Base-by-base conservation (phyloP, 768 basidiomycete genomes). In the Pleurotus platypus region DNA sequence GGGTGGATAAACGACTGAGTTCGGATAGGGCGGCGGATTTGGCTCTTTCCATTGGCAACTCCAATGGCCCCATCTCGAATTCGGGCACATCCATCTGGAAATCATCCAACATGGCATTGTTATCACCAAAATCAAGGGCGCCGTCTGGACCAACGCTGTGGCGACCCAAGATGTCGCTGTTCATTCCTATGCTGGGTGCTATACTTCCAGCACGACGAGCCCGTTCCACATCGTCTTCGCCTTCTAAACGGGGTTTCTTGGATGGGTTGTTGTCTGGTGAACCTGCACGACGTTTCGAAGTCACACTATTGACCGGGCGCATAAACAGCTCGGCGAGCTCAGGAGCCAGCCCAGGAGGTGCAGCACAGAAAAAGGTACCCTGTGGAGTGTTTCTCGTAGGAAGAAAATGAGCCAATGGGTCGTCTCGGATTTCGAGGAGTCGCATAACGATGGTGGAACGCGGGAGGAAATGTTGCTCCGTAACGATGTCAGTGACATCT, bases 301-400 rank as follows among this genome's bases (percentile, higher is more conserved):
- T 63, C 4, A 69, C 46, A 4, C 70, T 70, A n/a, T 72, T 72
- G 3, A 87, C 61, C 8, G 93, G 92, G 42, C 90, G 89, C 75
- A 89, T 79, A 73, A 97, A 99, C 55, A 99, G 73, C 54, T 89
- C 83, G 1, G 83, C 80, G 18, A 99, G 76, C 68, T 96, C 92
- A 0, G 89, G 87, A 0, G 86, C 83, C 49, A 95, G 70, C 7
- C 92, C 92, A 11, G 90, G 89, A 9, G 95, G 94, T 0, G 89
- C 94, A 46, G 87, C 89, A 64, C 82, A 90, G 71, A 95, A 87
- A 65, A 87, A 88, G 2, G 79, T 83, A 24, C 86, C 87, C n/a
- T 83, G 78, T 13, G 82, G 77, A 1, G 85, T 89, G n/a, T 77
- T 74, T 61, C 86, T 85, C 2, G 87, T 90, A 8, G 95, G 94